Evolutionary conservation across 2,329 filamentous ascomycete genomes (phyloP), one percentile per base, ranked within the genome.

Genomic region (Exophiala mesophila): DNA sequence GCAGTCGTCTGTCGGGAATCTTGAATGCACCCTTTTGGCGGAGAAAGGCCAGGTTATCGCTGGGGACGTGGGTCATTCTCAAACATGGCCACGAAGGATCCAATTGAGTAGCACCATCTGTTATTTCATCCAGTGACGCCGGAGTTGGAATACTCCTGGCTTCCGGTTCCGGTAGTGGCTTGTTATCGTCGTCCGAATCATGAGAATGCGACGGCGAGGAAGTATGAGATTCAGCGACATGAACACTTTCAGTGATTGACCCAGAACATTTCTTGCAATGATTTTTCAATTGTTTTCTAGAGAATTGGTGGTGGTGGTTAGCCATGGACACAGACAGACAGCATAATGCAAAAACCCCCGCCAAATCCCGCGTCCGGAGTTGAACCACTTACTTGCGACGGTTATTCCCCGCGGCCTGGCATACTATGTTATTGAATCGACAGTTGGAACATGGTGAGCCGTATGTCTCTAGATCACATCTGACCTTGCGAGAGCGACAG

Each of bases 41-140:
- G 43, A 96, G 73, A 62, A 90, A 94, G 44, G 80, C 75, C 48
- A 94, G 77, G 66, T 95, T 89, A 53, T 94, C 87, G 12, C 78
- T 72, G 2, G 82, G 80, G 54, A 94, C 83, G 31, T 76, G 64
- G 1, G 88, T 88, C 4, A 94, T 71, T 19, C 86, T 82, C 56
- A 86, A 85, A 58, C 95, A 80, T 59, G 88, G 95, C 44, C 80
- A 39, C 12, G 12, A 7, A 26, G 23, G 12, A 7, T 26, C 12
- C 6, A 12, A 7, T 12, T 12, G 23, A 6, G 12, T 7, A 12
- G 12, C 12, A 12, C 7, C 23, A 36, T 36, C 33, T 9, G 33
- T 17, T n/a, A n/a, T n/a, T 18, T 36, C 33, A 18, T 26, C 23
- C 12, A 26, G 6, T 26, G 33, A 16, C 8, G 8, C 33, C 9